phyloP scores from a whole-genome alignment of 2,329 filamentous ascomycete genomes.

The Colletotrichum sp. region DNA sequence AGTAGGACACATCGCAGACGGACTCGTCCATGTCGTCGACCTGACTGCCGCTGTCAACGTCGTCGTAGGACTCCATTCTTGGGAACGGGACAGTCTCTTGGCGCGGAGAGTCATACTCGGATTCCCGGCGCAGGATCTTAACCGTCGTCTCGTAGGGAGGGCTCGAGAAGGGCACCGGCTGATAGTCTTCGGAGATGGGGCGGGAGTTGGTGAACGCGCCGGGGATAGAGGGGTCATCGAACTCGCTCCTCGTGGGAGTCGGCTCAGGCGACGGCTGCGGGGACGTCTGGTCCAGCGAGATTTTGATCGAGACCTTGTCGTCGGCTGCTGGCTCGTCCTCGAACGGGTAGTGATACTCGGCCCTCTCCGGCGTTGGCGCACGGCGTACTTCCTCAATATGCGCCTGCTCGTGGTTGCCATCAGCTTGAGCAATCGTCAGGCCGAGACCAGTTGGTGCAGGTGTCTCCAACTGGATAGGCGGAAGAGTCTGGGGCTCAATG shows the following conservation, averaged over 20 bases:
- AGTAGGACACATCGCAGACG: conserved; percentile 27
- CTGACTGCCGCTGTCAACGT: conserved; percentile 44
- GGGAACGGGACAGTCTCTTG: conserved; percentile 36
- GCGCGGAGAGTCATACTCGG: conserved; percentile 32
- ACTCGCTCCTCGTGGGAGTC: conserved; percentile 29
- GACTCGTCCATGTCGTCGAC: conserved; percentile 30
- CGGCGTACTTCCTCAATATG: conserved; percentile 23
- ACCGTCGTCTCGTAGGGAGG: conserved; percentile 51
- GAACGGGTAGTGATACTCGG: conserved; percentile 57
- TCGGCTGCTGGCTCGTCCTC: conserved; percentile 43
- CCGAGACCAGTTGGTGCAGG: conserved; percentile 11
- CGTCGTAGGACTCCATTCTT: conserved; percentile 37
- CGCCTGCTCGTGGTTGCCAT: conserved; percentile 8
- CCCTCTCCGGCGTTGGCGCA: conserved; percentile 25
- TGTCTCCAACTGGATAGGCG: conserved; percentile 41
- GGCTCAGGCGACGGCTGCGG: conserved; percentile 26
- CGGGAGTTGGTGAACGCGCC: conserved; percentile 30
- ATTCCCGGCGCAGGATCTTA: conserved; percentile 52
- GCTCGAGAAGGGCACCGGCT: conserved; percentile 43
- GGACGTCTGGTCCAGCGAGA: conserved; percentile 42
- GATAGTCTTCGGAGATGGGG: conserved; percentile 35
- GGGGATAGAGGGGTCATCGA: conserved; percentile 28
- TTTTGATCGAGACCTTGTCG: conserved; percentile 43
- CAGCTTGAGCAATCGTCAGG: conserved; percentile 3
- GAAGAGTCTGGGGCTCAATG: conserved; percentile 69